Evolutionary conservation across 2,329 filamentous ascomycete species (phyloP).

Genomic region (Rhynchosporium agropyri): DNA sequence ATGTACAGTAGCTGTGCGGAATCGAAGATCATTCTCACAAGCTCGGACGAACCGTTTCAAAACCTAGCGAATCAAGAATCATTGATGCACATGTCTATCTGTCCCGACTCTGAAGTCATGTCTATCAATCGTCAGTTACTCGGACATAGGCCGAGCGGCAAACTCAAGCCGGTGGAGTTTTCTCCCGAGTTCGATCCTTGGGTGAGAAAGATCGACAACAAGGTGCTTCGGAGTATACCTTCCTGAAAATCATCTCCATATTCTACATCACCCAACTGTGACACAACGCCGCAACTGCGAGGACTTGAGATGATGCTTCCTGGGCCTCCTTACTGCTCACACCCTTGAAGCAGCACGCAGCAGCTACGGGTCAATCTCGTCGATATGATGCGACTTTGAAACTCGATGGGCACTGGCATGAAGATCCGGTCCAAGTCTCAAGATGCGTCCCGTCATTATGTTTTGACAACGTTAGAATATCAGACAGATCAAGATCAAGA

Average conservation of each 20-base stretch:
- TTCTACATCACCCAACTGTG: neutral
- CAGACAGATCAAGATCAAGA: conserved; percentile 9
- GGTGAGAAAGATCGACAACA: neutral
- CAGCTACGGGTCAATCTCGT: neutral
- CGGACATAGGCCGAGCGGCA: neutral
- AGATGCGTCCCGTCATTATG: neutral
- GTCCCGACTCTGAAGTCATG: neutral
- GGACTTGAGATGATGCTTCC: neutral
- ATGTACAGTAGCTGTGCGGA: neutral
- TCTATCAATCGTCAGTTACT: neutral
- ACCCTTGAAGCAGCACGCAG: neutral
- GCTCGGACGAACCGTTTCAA: neutral
- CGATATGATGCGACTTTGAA: neutral
- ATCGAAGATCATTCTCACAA: neutral
- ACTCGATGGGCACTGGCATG: neutral
- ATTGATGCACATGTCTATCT: neutral
- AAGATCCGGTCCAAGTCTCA: neutral
- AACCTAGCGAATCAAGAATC: neutral
- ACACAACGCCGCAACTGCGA: neutral
- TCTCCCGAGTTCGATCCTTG: neutral
- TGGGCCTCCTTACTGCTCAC: neutral
- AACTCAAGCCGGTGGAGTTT: conserved; percentile 2
- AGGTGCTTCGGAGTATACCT: neutral
- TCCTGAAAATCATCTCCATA: neutral
- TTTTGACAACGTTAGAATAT: neutral